Conservation (phyloP, 2,329 filamentous ascomycete genomes). For the Aspergillus brasiliensis region DNA sequence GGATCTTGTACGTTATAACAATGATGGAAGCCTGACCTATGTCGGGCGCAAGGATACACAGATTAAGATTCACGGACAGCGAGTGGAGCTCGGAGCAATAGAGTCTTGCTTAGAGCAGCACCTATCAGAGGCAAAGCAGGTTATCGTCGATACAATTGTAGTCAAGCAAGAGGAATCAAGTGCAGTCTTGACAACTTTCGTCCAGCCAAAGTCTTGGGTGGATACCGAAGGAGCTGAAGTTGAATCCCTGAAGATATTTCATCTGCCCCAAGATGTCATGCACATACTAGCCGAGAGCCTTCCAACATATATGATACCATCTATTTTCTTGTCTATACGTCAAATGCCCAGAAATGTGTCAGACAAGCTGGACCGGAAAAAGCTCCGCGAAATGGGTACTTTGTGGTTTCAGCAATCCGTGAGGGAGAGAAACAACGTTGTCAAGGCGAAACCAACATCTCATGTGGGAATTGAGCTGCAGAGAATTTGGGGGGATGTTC, state of each 20-base stretch:
- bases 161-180: neutral
- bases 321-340: neutral
- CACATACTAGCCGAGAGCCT: neutral
- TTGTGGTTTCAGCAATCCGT: no score
- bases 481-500: conserved; percentile 9
- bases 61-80: neutral
- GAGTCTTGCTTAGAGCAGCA: neutral
- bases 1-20: neutral
- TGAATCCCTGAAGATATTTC: neutral
- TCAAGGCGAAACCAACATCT: neutral
- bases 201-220: neutral
- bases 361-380: neutral
- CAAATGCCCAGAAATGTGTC: neutral
- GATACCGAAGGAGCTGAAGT: neutral
- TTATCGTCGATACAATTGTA: neutral
- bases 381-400: neutral
- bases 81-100: neutral
- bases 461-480: conserved; percentile 2
- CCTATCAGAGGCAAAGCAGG: neutral
- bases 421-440: neutral
- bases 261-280: neutral
- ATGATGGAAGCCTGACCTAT: neutral
- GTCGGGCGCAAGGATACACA: neutral
- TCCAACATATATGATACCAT: neutral
- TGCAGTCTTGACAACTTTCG: neutral